Conservation (phyloP, 1,139 yeast species). For the Yamadazyma membranifaciens region DNA sequence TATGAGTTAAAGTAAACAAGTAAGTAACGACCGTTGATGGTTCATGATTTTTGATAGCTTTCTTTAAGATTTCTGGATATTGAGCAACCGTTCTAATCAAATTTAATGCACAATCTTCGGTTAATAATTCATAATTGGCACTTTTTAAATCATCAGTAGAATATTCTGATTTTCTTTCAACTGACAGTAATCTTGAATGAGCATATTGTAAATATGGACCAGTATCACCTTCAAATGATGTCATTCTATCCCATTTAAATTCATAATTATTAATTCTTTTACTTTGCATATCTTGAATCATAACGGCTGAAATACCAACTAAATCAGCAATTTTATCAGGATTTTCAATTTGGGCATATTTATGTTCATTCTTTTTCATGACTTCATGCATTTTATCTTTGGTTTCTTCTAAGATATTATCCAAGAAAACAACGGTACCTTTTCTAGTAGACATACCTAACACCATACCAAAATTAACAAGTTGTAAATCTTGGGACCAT, state of each 20-base stretch:
- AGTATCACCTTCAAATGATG: conserved; percentile 98
- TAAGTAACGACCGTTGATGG: conserved; percentile 95
- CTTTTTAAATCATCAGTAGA: conserved; percentile 45
- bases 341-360: conserved; percentile 89
- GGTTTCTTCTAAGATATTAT: conserved; percentile 90
- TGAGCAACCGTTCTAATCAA: conserved; percentile 80
- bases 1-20: conserved; percentile 87
- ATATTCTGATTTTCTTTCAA: conserved; percentile 76
- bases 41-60: conserved; percentile 81
- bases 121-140: conserved; percentile 72
- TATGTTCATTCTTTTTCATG: conserved; percentile 88
- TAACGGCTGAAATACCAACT: conserved; percentile 95
- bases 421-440: conserved; percentile 97
- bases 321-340: conserved; percentile 96
- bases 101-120: conserved; percentile 71
- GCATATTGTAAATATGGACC: conserved; percentile 99
- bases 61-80: conserved; percentile 88
- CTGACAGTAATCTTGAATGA: conserved; percentile 94
- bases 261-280: conserved; percentile 95
- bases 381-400: conserved; percentile 96
- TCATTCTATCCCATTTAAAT: conserved; percentile 98
- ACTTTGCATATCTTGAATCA: conserved; percentile 99
- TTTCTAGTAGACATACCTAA: conserved; percentile 98
- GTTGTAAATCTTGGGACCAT: conserved; percentile 81
- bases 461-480: conserved; percentile 96